Evolutionary conservation across 2,329 filamentous ascomycete species (phyloP), one percentile per base, ranked within the genome.

Genomic region (Fonsecaea nubica): DNA sequence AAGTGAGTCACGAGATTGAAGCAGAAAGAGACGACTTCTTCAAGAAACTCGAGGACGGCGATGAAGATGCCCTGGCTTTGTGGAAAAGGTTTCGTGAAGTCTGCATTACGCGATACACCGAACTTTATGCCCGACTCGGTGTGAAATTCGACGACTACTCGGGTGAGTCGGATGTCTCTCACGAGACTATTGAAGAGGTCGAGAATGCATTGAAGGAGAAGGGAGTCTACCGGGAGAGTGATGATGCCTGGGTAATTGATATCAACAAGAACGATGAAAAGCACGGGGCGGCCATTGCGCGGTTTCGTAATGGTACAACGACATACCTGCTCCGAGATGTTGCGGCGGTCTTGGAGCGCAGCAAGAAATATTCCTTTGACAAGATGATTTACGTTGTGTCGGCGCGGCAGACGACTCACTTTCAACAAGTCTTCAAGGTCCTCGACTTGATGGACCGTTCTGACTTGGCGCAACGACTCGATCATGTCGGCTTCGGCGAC

Each of bases 351-450:
- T 79, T 92, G 61, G 85, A 88, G 74, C 86, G 91, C 62, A 80
- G 86, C 56, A 82, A 88, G 30, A 84, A 85, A 73, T 80, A 80
- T 79, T 77, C 87, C 10, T 92, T 91, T 72, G 90, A 93, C 79
- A 87, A 91, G 76, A 91, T 93, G 89, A 89, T 92, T 68, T 93
- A 92, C 74, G 90, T 93, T 8, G 87, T 92, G 35, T 89, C 90
- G 1, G 88, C 86, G 25, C 86, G 89, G 69, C 90, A 93, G 73
- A 89, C 91, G 72, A 82, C 90, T 12, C 90, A 93, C 75, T 83
- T 92, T 62, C 87, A 87, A 73, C 89, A 92, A 76, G 82, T 93
- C 15, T 91, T 92, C 83, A 92, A 91, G 81, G 91, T 92, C 40
- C 82, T 92, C 66, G 87, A 91, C 75, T 83, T 92, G 32, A 86